phyloP scores from a whole-genome alignment of 805 yeast species.

The Wickerhamiella spandovensis region DNA sequence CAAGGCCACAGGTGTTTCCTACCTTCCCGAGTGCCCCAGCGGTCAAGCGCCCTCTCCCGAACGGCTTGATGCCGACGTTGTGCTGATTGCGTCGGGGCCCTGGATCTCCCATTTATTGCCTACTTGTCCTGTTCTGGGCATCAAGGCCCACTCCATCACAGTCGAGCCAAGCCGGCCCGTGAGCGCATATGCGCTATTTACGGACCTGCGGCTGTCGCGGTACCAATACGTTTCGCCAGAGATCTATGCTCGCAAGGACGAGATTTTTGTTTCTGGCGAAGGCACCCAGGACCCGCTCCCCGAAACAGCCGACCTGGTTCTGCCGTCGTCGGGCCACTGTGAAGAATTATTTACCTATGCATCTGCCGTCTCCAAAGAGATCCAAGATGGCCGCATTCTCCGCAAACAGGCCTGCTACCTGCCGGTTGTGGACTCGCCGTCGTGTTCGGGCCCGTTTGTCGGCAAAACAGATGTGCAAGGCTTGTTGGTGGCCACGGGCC shows the following conservation, averaged over 20 bases:
- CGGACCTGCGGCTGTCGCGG: conserved; percentile 65
- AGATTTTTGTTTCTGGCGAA: conserved; percentile 94
- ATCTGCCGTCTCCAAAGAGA: conserved; percentile 54
- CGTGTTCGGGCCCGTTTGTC: conserved; percentile 82
- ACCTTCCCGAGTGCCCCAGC: conserved; percentile 25
- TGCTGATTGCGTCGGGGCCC: conserved; percentile 85
- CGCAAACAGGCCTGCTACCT: conserved; percentile 89
- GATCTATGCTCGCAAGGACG: conserved; percentile 88
- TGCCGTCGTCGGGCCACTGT: conserved; percentile 74
- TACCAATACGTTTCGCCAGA: conserved; percentile 74
- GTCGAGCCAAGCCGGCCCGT: conserved; percentile 70
- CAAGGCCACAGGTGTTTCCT: conserved; percentile 59
- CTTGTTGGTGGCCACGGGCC: conserved; percentile 77
- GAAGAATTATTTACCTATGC: conserved; percentile 76
- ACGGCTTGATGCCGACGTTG: conserved; percentile 49
- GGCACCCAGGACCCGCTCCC: conserved; percentile 85
- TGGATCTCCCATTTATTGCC: conserved; percentile 90
- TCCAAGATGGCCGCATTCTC: conserved; percentile 60
- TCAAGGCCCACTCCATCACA: conserved; percentile 91
- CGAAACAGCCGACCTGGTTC: conserved; percentile 87
- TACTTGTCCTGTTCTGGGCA: conserved; percentile 86
- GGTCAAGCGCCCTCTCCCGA: background rate
- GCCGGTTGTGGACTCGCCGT: conserved; percentile 88
- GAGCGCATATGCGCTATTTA: conserved; percentile 88
- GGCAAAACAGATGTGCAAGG: conserved; percentile 85